Evolutionary conservation across 108 stramenopile genomes (phyloP).

Genomic region (Skeletonema menzelii): DNA sequence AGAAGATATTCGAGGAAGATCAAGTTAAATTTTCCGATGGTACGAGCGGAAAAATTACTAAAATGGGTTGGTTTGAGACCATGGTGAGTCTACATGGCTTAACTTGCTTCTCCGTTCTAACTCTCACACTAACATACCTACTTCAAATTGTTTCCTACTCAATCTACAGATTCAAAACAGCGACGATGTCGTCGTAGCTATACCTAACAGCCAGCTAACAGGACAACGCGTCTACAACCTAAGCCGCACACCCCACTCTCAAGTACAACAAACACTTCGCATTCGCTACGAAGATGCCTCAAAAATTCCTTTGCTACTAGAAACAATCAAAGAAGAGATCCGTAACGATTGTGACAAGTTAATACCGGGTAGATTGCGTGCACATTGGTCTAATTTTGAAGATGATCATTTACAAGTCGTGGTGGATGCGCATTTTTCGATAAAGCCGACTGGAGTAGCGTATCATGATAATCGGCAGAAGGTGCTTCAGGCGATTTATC

Average conservation of each 20-base stretch:
- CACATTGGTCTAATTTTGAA: conserved; percentile 53
- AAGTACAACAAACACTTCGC: conserved; percentile 63
- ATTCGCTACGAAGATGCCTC: conserved; percentile 55
- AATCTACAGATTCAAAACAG: conserved; percentile 25
- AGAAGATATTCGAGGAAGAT: conserved; percentile 72
- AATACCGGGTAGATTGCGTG: conserved; percentile 71
- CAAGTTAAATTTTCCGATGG: conserved; percentile 42
- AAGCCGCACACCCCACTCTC: conserved; percentile 50
- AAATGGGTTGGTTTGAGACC: conserved; percentile 34
- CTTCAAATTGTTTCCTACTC: conserved; percentile 46
- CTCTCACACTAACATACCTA: conserved; percentile 34
- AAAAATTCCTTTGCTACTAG: conserved; percentile 54
- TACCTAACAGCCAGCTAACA: conserved; percentile 53
- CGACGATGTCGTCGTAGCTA: conserved; percentile 45
- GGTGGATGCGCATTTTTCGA: conserved; percentile 66
- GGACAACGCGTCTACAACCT: conserved; percentile 62
- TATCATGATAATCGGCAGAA: conserved; percentile 66
- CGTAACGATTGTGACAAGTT: conserved; percentile 51
- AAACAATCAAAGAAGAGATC: conserved; percentile 71
- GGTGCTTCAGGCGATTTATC: conserved; percentile 63
- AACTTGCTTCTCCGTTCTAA: too few species aligned
- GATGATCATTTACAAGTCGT: conserved; percentile 59
- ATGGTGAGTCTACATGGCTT: too few species aligned
- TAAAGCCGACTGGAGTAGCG: conserved; percentile 53
- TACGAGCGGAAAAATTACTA: conserved; percentile 27